A percentile compares a stretch with the other conserved stretches of the same genome.
Evolutionary conservation across 306 rosid species (phyloP).

Genomic region (Rosa persica): DNA sequence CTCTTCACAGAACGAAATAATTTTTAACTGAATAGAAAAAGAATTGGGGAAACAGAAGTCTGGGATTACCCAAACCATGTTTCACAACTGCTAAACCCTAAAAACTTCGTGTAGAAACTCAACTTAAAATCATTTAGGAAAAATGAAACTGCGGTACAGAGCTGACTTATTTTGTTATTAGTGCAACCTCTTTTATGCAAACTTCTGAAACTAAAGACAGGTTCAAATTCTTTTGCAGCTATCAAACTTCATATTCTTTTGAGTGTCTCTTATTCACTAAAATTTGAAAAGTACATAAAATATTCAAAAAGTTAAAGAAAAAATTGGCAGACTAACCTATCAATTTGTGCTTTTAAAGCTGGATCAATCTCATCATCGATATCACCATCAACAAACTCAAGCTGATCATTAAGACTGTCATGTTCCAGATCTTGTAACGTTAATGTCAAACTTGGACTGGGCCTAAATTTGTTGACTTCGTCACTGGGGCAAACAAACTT

Average conservation of each 20-base stretch:
- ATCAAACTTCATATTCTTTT: background rate
- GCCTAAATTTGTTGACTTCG: slow-evolving; percentile 34
- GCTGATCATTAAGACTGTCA: slow-evolving; percentile 18
- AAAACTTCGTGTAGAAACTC: background rate
- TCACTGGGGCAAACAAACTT: slow-evolving; percentile 18
- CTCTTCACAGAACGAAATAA: background rate
- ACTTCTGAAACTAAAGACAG: background rate
- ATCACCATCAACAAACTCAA: slow-evolving; percentile 63
- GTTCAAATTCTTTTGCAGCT: slow-evolving; percentile 1
- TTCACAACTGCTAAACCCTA: background rate
- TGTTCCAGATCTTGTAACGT: slow-evolving; percentile 34
- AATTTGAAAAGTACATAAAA: background rate
- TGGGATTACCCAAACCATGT: background rate
- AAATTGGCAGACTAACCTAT: slow-evolving; percentile 46
- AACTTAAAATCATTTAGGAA: background rate
- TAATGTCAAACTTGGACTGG: slow-evolving; percentile 34
- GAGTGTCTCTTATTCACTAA: background rate
- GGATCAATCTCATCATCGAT: slow-evolving; percentile 83
- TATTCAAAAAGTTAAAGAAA: background rate
- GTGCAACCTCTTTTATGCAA: background rate
- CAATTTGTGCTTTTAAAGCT: slow-evolving; percentile 75
- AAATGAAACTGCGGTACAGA: background rate
- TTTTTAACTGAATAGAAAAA: background rate
- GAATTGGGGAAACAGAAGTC: background rate
- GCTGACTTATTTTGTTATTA: background rate